Percentiles rank a stretch among this genome's conserved stretches.
Conservation (phyloP, 2,329 filamentous ascomycete genomes). For the Aspergillus ochraceoroseus region DNA sequence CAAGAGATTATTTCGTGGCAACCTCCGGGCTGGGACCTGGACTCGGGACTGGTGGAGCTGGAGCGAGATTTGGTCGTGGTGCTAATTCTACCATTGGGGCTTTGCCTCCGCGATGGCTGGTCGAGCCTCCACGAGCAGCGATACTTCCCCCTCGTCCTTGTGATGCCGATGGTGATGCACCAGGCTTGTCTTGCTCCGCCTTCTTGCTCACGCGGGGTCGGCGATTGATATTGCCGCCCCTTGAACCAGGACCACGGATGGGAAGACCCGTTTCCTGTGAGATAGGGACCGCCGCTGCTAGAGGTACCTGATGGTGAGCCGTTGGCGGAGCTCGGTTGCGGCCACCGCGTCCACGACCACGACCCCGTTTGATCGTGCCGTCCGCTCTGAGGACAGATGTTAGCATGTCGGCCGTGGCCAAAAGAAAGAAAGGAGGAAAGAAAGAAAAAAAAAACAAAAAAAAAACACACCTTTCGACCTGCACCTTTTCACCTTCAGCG, state of each 20-base stretch:
- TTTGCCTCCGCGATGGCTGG: constrained; percentile 29
- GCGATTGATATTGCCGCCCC: constrained; percentile 67
- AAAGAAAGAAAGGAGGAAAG: no score
- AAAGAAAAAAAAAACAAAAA: constrained; percentile 10
- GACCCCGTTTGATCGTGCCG: constrained; percentile 62
- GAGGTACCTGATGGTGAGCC: constrained; percentile 67
- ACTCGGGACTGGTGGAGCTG: constrained; percentile 22
- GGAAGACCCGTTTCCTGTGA: constrained; percentile 83
- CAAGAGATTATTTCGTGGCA: constrained; percentile 26
- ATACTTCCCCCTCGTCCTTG: constrained; percentile 29
- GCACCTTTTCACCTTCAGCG: constrained; percentile 74
- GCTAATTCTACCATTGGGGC: constrained; percentile 30
- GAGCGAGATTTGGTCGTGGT: constrained; percentile 25
- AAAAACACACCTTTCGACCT: constrained; percentile 55
- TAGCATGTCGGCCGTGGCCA: no score
- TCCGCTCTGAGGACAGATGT: constrained; percentile 54
- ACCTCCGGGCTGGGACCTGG: constrained; percentile 26
- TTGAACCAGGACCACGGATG: constrained; percentile 64
- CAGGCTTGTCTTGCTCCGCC: constrained; percentile 74
- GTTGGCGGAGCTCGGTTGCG: constrained; percentile 55
- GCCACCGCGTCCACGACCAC: constrained; percentile 52
- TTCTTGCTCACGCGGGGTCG: constrained; percentile 83
- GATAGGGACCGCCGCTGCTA: constrained; percentile 75
- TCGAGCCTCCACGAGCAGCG: constrained; percentile 27
- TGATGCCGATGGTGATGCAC: constrained; percentile 40